Base-by-base conservation (phyloP, 2,329 filamentous ascomycete species). In the Paecilomyces formosus region DNA sequence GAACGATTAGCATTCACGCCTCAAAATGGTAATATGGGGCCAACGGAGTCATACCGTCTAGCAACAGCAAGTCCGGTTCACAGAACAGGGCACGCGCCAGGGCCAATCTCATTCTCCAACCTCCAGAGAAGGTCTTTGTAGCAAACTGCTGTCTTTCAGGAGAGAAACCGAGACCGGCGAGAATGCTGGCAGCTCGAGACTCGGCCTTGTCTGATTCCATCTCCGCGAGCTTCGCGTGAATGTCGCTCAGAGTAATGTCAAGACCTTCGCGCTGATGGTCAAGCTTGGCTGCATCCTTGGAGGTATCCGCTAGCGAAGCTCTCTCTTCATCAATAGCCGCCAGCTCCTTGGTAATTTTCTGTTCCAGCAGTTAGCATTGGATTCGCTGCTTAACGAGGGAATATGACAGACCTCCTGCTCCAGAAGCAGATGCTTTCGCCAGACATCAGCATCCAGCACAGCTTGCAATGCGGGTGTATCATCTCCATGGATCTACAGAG, bases 131-230 rank as follows among this genome's bases (percentile, higher is more conserved):
- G 4, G 93, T 97, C 82, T 90, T 97, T 57, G 94, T 99, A 15
- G 94, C 88, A 71, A 84, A 92, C 67, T 96, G 89, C 72, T 99
- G 94, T 64, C 92, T 84, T 75, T 97, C 94, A 21, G 90, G 75
- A 0, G 94, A 97, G 83, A 99, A 99, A 66, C 94, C 94, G 59
- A 99, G 86, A 84, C 94, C 94, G 60, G 94, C 93, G 56, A 99
- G 82, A 70, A 99, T 99, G 76, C 90, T 97, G 55, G 94, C 94
- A 53, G 94, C 94, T 71, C 94, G 84, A 63, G 94, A 89, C 72
- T 99, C 94, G 59, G 94, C 94, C 78, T 97, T 97, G 79, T 99
- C 94, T 0, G 94, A 97, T 72, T 99, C 94, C 94, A 99, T 99
- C 76, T 99, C 94, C 21, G 92, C 85, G 60, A 99, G 82, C 76